phyloP scores from a whole-genome alignment of 345 rosid genomes.

The Stellera chamaejasme region DNA sequence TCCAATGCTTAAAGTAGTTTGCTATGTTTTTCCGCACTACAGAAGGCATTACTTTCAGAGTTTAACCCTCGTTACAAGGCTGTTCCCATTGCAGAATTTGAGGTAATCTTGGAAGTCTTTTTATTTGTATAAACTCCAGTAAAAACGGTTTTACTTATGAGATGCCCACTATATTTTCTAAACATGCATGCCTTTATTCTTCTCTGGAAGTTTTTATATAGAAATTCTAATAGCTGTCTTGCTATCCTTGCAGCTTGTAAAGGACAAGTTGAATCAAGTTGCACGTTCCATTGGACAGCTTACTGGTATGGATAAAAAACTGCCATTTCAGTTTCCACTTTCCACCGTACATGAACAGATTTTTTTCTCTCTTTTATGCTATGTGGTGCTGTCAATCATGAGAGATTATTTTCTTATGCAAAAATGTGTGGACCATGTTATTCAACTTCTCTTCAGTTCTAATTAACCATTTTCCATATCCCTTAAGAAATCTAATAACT shows the following conservation, averaged over 20 bases:
- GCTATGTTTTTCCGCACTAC: constrained; percentile 11
- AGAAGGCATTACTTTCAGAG: constrained; percentile 64
- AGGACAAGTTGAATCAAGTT: constrained; percentile 46
- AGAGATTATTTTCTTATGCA: too few species aligned
- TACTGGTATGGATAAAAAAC: constrained; percentile 33
- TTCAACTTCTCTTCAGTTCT: too few species aligned
- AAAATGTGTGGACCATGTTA: too few species aligned
- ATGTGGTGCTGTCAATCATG: neutral
- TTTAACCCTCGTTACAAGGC: constrained; percentile 62
- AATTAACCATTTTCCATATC: too few species aligned
- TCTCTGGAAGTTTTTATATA: neutral
- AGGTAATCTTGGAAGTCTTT: constrained; percentile 32
- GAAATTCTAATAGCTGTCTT: constrained; percentile 2
- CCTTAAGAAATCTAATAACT: too few species aligned
- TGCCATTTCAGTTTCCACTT: neutral
- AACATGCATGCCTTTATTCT: neutral
- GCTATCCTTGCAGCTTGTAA: constrained; percentile 25
- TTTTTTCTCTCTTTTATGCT: neutral
- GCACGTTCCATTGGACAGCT: constrained; percentile 39
- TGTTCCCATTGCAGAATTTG: constrained; percentile 54
- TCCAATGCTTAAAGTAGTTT: constrained; percentile 6
- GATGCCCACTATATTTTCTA: neutral
- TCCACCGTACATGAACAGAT: neutral
- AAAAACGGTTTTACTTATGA: neutral
- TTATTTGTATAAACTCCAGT: neutral